Conservation (phyloP, 2,329 filamentous ascomycete species). For the Phaeophleospora eucalypticola region DNA sequence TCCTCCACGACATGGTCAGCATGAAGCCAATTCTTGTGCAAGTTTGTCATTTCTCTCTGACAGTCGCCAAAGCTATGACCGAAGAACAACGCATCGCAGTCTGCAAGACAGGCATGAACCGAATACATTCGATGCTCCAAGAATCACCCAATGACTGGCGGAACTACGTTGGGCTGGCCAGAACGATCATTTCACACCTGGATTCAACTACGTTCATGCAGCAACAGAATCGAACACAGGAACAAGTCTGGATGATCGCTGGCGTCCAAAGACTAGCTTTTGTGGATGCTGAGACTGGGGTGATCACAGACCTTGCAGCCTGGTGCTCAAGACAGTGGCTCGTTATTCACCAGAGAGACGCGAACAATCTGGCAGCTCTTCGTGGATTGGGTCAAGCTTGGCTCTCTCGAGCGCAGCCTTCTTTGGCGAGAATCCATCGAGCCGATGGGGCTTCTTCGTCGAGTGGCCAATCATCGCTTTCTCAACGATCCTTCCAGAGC, state of each 20-base stretch:
- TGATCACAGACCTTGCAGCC: conserved; percentile 44
- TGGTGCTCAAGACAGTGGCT: conserved; percentile 51
- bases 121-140: conserved; percentile 34
- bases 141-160: conserved; percentile 28
- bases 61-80: conserved; percentile 19
- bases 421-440: conserved; percentile 46
- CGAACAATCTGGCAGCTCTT: conserved; percentile 42
- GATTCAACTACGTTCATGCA: conserved; percentile 39
- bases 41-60: conserved; percentile 16
- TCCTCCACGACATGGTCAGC: conserved; percentile 12
- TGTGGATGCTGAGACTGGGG: conserved; percentile 45
- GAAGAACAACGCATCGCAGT: conserved; percentile 29
- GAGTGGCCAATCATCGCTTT: conserved; percentile 33
- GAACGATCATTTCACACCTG: conserved; percentile 38
- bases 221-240: conserved; percentile 32
- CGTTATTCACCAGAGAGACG: conserved; percentile 41
- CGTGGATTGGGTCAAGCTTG: conserved; percentile 50
- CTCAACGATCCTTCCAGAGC: conserved; percentile 31
- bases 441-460: conserved; percentile 40
- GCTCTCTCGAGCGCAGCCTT: conserved; percentile 49
- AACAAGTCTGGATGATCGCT: conserved; percentile 42
- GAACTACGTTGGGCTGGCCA: conserved; percentile 30
- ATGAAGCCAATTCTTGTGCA: conserved; percentile 8
- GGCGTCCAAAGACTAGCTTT: conserved; percentile 50
- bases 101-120: conserved; percentile 30